A percentile compares a stretch with the other conserved stretches of the same genome.
Evolutionary conservation across 2,329 filamentous ascomycete genomes (phyloP).

Genomic region (Tricladium varicosporioides): DNA sequence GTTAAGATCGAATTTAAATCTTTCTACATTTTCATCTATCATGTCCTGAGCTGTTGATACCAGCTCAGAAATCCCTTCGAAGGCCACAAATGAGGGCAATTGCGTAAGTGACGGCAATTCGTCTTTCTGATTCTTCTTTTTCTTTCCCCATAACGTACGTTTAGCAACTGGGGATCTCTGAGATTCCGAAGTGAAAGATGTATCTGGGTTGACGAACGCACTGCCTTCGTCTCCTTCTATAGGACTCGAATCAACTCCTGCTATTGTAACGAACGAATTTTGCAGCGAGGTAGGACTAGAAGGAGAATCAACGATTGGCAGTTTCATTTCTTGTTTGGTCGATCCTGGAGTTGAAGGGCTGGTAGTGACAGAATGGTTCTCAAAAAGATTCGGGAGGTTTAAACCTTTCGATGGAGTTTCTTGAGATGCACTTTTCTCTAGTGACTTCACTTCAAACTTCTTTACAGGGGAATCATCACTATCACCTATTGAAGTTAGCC

Average conservation of each 20-base stretch:
- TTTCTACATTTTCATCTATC: slow-evolving; percentile 4
- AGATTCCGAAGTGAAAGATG: not conserved
- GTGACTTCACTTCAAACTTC: not conserved
- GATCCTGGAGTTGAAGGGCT: not conserved
- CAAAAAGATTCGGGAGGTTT: not conserved
- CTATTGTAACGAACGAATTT: not conserved
- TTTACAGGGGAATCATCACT: slow-evolving; percentile 1
- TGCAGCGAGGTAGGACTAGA: not conserved
- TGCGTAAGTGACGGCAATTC: slow-evolving; percentile 6
- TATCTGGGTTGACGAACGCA: not conserved
- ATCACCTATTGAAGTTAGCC: slow-evolving; percentile 2
- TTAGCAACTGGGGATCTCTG: not conserved
- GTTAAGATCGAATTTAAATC: not conserved
- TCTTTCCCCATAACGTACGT: not conserved
- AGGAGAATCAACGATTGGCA: not conserved
- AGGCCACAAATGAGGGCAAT: slow-evolving; percentile 11
- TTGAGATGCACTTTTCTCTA: not conserved
- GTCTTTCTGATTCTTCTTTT: not conserved
- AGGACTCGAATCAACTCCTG: not conserved
- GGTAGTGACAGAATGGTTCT: not conserved
- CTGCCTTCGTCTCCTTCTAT: not conserved
- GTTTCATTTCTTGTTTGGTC: not conserved
- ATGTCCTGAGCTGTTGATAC: slow-evolving; percentile 6
- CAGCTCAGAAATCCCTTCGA: slow-evolving; percentile 9
- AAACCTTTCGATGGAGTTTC: not conserved